These are phyloP conservation scores for Leishmania braziliensis DNA, from an alignment of 208 protist genomes.

Conservation along the genomic window DNA sequence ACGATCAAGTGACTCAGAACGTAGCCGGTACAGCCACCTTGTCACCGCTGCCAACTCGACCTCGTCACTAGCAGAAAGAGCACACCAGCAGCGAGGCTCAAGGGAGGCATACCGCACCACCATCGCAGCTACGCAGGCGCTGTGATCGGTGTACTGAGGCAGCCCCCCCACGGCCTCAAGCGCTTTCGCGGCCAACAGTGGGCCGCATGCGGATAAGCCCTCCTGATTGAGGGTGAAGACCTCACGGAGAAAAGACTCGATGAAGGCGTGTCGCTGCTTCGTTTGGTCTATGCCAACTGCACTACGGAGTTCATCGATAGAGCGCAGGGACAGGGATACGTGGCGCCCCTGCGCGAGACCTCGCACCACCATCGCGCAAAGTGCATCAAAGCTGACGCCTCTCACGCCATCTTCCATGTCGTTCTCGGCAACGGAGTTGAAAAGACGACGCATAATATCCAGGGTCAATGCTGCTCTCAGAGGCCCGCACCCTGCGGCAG, in stretches of 20 bases:
- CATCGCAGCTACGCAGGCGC: constrained; percentile 18
- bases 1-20: constrained; percentile 23
- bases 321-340: not conserved
- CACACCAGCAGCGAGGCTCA: constrained; percentile 11
- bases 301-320: constrained; percentile 23
- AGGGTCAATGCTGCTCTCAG: not conserved
- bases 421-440: not conserved
- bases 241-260: constrained; percentile 18
- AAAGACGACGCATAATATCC: constrained; percentile 7
- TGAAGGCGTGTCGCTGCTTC: constrained; percentile 15
- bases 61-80: constrained; percentile 12
- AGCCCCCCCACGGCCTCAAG: constrained; percentile 23
- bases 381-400: constrained; percentile 19
- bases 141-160: constrained; percentile 24
- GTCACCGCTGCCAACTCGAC: constrained; percentile 4
- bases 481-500: not conserved
- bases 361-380: constrained; percentile 13
- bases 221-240: constrained; percentile 12
- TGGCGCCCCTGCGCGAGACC: not conserved
- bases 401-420: constrained; percentile 3
- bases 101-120: constrained; percentile 18
- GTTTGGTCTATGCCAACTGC: constrained; percentile 9
- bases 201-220: constrained; percentile 11
- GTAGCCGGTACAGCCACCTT: constrained; percentile 21
- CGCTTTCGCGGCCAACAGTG: constrained; percentile 12